Percentiles rank a stretch among this genome's conserved stretches.
Evolutionary conservation across 2,329 filamentous ascomycete species (phyloP).

Genomic region (Pseudocercospora eumusae): DNA sequence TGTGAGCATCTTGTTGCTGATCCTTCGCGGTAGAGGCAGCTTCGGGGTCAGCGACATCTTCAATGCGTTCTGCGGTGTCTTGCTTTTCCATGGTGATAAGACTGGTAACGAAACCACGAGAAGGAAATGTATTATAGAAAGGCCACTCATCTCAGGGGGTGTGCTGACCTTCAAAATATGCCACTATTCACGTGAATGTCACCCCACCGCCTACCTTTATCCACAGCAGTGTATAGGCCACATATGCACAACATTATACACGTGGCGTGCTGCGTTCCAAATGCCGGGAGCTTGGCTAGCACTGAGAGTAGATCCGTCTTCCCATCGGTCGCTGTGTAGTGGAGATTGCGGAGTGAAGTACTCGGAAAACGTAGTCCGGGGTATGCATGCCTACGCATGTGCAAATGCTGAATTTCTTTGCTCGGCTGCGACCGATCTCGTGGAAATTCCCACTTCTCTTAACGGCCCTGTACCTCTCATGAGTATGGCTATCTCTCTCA

Average conservation of each 20-base stretch:
- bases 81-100: background rate
- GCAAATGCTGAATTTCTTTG: background rate
- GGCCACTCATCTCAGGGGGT: background rate
- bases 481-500: background rate
- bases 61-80: background rate
- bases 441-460: background rate
- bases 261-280: background rate
- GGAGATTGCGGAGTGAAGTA: background rate
- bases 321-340: background rate
- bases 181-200: background rate
- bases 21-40: background rate
- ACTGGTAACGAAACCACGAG: background rate
- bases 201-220: constrained; percentile 13
- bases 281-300: background rate
- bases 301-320: background rate
- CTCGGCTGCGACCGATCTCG: background rate
- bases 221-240: background rate
- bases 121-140: background rate
- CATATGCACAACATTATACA: background rate
- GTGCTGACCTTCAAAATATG: background rate
- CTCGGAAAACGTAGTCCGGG: constrained; percentile 4
- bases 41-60: constrained; percentile 1
- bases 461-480: background rate
- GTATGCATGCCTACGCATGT: background rate
- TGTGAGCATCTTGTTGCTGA: constrained; percentile 1